Conservation (phyloP, 2,329 filamentous ascomycete genomes). For the Alternaria sp. region DNA sequence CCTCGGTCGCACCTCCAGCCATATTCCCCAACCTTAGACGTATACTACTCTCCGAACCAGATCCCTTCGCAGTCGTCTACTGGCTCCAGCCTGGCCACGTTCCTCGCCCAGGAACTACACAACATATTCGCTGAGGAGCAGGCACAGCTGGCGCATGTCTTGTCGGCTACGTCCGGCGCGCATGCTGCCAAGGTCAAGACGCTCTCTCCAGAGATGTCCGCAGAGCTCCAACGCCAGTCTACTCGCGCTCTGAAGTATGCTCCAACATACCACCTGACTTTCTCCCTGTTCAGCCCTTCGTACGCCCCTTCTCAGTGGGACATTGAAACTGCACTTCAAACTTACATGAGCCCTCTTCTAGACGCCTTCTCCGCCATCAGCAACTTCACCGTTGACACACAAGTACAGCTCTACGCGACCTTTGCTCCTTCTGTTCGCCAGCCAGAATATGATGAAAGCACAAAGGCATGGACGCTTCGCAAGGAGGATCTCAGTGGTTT, state of each 20-base stretch:
- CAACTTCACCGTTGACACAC: slow-evolving; percentile 95
- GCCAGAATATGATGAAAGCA: slow-evolving; percentile 63
- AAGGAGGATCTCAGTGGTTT: slow-evolving; percentile 93
- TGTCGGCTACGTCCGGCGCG: slow-evolving; percentile 57
- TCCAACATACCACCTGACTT: slow-evolving; percentile 92
- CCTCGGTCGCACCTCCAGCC: slow-evolving; percentile 71
- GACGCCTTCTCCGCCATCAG: slow-evolving; percentile 82
- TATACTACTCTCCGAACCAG: slow-evolving; percentile 77
- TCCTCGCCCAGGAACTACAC: slow-evolving; percentile 80
- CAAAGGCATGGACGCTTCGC: slow-evolving; percentile 73
- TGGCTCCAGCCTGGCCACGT: slow-evolving; percentile 77
- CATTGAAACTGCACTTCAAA: slow-evolving; percentile 80
- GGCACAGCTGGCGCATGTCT: slow-evolving; percentile 70
- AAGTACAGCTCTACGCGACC: slow-evolving; percentile 90
- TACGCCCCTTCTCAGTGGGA: slow-evolving; percentile 87
- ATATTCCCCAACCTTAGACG: slow-evolving; percentile 75
- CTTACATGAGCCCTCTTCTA: slow-evolving; percentile 84
- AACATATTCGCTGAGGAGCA: slow-evolving; percentile 88
- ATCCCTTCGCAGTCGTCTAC: slow-evolving; percentile 73
- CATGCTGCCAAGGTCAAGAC: slow-evolving; percentile 59
- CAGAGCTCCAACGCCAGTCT: slow-evolving; percentile 72
- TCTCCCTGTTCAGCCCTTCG: slow-evolving; percentile 89
- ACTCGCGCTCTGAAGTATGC: slow-evolving; percentile 90
- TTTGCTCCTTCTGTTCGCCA: slow-evolving; percentile 69
- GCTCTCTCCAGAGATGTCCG: slow-evolving; percentile 53